Evolutionary conservation across 257 asterid species (phyloP).

Genomic region (Echites panduratus): DNA sequence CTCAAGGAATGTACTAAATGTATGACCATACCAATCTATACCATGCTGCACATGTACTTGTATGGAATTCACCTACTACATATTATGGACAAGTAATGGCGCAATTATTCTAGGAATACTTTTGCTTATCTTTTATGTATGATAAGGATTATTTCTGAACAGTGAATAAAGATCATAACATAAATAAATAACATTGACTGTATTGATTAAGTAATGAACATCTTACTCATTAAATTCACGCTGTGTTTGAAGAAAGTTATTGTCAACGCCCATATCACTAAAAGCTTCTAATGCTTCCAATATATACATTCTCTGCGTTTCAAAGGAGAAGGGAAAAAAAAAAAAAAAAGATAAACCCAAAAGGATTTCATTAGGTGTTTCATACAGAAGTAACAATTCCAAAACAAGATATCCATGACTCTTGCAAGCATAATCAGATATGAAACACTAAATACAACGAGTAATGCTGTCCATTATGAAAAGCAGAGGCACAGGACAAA

Average conservation of each 20-base stretch:
- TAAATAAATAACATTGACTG: not conserved
- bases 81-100: not conserved
- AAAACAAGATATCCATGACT: not conserved
- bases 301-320: conserved; percentile 67
- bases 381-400: not conserved
- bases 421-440: not conserved
- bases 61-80: not conserved
- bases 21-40: not conserved
- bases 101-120: not conserved
- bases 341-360: too few relatives aligned
- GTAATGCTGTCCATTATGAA: not conserved
- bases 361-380: not conserved
- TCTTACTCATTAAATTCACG: conserved; percentile 92
- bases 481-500: not conserved
- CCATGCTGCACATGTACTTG: not conserved
- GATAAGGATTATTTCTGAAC: not conserved
- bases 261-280: conserved; percentile 46
- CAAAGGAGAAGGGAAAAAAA: not conserved
- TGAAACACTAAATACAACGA: not conserved
- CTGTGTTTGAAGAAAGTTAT: conserved; percentile 42
- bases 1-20: not conserved
- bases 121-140: not conserved
- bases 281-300: conserved; percentile 77
- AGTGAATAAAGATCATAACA: not conserved
- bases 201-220: not conserved